Evolutionary conservation across 2,329 filamentous ascomycete species (phyloP), one percentile per base, ranked within the genome.

Genomic region (Trichoderma citrinoviride): DNA sequence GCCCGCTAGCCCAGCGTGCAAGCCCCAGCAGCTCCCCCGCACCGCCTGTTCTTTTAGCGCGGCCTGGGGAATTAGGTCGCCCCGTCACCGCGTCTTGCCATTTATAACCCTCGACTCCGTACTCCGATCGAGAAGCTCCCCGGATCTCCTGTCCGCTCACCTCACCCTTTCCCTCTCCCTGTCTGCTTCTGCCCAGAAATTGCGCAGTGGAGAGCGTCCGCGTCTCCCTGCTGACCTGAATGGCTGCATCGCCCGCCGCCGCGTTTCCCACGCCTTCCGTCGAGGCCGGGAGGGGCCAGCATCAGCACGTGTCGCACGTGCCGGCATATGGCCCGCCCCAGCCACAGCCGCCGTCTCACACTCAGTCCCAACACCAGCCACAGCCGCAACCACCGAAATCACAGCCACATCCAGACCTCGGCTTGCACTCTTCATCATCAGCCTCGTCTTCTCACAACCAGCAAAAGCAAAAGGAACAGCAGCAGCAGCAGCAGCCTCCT

Each of bases 61-160:
- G 33, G 44, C 21, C 23, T 61, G 58, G 58, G 58, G 58, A 41
- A 14, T 10, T 50, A 21, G 21, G 52, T 23, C 37, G 47, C 29
- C 29, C 29, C 44, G n/a, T 25, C 47, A 43, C n/a, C 40, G 50
- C 21, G 55, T 33, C 7, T 33, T 14, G 1, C 33, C 55, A 52
- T 61, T 61, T 61, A 61, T 61, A 61, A 61, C 58, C 33, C 40
- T 43, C 58, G 47, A 61, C 49, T 21, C 47, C 47, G 58, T 61
- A 33, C 25, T 61, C 58, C 58, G 58, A 61, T 43, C 50, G 17
- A 29, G 25, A 50, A n/a, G 10, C 33, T 41, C 47, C 58, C 58
- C 58, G 58, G 58, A 61, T 43, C 47, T 21, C 37, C n/a, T 41
- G 58, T 61, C 58, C 58, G 58, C 44, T 61, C 57, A 52, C 33